Conservation (phyloP, 202 grass and related monocot genomes). For the Eragrostis tef region DNA sequence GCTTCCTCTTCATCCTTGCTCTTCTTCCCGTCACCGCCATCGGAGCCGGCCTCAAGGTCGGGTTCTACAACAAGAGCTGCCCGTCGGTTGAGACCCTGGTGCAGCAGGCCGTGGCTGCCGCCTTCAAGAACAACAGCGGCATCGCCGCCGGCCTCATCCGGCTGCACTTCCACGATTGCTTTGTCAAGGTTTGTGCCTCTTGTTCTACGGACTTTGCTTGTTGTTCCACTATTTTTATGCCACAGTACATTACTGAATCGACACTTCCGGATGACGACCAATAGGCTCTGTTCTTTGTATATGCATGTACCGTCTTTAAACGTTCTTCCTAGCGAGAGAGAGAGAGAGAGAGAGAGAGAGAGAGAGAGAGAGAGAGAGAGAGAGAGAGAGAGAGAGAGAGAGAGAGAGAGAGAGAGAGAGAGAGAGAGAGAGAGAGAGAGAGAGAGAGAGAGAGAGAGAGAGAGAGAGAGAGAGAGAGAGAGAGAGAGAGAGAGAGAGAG, state of each 20-base stretch:
- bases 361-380: no score
- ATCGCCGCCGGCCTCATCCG: conserved; percentile 75
- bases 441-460: no score
- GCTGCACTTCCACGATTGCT: conserved; percentile 81
- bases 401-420: no score
- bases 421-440: no score
- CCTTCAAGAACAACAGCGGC: conserved; percentile 66
- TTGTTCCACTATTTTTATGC: not conserved
- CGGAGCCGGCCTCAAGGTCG: conserved; percentile 58
- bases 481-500: no score
- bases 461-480: no score
- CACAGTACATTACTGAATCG: not conserved
- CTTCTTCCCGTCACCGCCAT: conserved; percentile 9
- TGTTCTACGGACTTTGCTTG: not conserved
- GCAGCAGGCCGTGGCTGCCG: conserved; percentile 64
- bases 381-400: no score
- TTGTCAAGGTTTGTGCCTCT: conserved; percentile 62
- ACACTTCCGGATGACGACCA: not conserved
- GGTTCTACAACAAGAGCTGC: conserved; percentile 75
- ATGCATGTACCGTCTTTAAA: not conserved
- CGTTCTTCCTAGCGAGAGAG: no score
- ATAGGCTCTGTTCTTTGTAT: not conserved
- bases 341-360: no score
- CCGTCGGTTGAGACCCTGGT: conserved; percentile 65
- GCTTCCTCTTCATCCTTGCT: conserved; percentile 2